Conservation (phyloP, 208 protist species). For the Leishmania tropica region DNA sequence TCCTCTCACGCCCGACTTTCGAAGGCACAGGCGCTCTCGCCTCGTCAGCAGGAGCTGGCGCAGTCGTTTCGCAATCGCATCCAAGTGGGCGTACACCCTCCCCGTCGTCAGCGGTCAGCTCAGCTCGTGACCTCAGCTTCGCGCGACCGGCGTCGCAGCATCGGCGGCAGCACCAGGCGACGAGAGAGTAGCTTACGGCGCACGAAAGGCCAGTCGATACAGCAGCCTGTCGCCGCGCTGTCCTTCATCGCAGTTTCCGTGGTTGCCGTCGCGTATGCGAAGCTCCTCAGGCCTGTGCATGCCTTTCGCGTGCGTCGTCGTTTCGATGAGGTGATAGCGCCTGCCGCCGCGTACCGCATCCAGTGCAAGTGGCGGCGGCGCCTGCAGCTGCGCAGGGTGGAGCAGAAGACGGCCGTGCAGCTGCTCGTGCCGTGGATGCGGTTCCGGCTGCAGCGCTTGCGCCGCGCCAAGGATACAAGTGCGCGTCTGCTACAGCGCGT, state of each 20-base stretch:
- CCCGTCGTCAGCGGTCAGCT: conserved; percentile 17
- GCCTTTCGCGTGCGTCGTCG: conserved; percentile 29
- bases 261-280: conserved; percentile 30
- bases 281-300: conserved; percentile 35
- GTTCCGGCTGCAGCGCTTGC: conserved; percentile 38
- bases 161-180: conserved; percentile 4
- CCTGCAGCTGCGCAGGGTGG: conserved; percentile 47
- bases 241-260: conserved; percentile 19
- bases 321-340: conserved; percentile 43
- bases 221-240: conserved; percentile 6
- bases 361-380: conserved; percentile 66
- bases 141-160: conserved; percentile 2
- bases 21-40: conserved; percentile 4
- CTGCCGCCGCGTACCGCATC: conserved; percentile 63
- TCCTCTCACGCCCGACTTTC: neutral
- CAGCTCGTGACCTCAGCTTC: neutral
- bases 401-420: conserved; percentile 25
- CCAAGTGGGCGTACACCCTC: conserved; percentile 31
- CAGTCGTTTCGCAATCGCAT: conserved; percentile 47
- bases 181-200: conserved; percentile 13
- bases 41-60: conserved; percentile 29
- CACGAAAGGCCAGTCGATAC: conserved; percentile 3
- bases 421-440: conserved; percentile 64
- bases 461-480: conserved; percentile 41
- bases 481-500: conserved; percentile 73